phyloP scores from a whole-genome alignment of 768 basidiomycete genomes.

The Chlorophyllum brunneum region DNA sequence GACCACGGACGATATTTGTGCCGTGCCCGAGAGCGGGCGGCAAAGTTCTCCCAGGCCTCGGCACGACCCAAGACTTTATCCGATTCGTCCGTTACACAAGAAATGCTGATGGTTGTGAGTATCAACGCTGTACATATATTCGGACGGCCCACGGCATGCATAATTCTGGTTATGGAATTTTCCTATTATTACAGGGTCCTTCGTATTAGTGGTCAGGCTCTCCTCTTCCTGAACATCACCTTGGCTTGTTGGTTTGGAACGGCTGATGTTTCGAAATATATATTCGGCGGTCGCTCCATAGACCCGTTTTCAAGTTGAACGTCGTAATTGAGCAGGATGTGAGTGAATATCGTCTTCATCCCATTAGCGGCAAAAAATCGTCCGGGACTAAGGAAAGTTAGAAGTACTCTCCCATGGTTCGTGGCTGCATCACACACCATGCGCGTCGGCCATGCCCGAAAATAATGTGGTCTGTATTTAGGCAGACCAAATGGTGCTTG shows the following conservation, averaged over 20 bases:
- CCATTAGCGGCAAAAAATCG: slow-evolving; percentile 42
- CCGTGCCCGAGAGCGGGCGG: too few species aligned
- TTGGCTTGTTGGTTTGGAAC: slow-evolving; percentile 9
- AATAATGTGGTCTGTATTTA: slow-evolving; percentile 26
- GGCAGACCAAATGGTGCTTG: slow-evolving; percentile 31
- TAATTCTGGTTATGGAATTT: too few species aligned
- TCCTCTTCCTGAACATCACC: slow-evolving; percentile 15
- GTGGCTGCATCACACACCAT: slow-evolving; percentile 16
- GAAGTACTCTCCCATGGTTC: too few species aligned
- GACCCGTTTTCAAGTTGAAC: slow-evolving; percentile 19
- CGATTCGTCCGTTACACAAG: too few species aligned
- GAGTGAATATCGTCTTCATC: slow-evolving; percentile 37
- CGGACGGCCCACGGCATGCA: too few species aligned
- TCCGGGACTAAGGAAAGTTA: slow-evolving; percentile 26
- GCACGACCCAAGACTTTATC: too few species aligned
- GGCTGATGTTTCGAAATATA: neutral
- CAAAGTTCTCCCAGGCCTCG: too few species aligned
- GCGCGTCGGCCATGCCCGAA: slow-evolving; percentile 37
- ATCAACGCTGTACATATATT: too few species aligned
- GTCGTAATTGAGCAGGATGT: slow-evolving; percentile 35
- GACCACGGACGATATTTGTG: too few species aligned
- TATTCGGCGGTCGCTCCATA: slow-evolving; percentile 2
- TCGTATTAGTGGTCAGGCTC: neutral
- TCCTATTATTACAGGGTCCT: too few species aligned
- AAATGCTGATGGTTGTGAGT: too few species aligned